Percentiles rank a stretch among this genome's conserved stretches.
These are phyloP conservation scores for Gentiana dahurica DNA, from an alignment of 257 asterid genomes.

Conservation along the genomic window DNA sequence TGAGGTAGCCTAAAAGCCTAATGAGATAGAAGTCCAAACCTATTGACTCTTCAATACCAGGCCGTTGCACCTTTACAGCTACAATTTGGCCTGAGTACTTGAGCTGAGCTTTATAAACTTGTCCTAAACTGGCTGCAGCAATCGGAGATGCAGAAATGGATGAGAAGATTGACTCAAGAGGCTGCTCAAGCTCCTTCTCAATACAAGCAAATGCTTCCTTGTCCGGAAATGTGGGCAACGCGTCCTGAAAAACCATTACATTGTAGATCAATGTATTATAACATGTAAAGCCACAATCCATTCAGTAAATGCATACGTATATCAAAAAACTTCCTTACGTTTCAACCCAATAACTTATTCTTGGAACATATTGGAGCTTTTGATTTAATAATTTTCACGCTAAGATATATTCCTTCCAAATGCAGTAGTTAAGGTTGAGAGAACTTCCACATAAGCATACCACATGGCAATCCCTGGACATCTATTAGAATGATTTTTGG, in stretches of 20 bases:
- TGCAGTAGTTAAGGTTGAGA: no score
- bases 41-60: slow-evolving; percentile 90
- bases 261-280: background rate
- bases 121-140: slow-evolving; percentile 99
- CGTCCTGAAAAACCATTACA: slow-evolving; percentile 49
- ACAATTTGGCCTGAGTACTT: slow-evolving; percentile 79
- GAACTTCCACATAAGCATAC: no score
- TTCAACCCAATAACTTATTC: no score
- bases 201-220: slow-evolving; percentile 87
- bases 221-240: slow-evolving; percentile 98
- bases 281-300: no score
- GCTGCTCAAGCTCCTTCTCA: slow-evolving; percentile 73
- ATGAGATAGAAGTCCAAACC: slow-evolving; percentile 87
- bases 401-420: no score
- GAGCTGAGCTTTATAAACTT: slow-evolving; percentile 90
- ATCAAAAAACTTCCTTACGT: no score
- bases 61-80: slow-evolving; percentile 98
- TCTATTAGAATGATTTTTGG: no score
- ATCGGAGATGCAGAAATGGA: slow-evolving; percentile 87
- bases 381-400: no score
- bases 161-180: slow-evolving; percentile 70
- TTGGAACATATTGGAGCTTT: no score
- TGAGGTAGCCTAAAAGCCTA: slow-evolving; percentile 73
- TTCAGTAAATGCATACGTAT: no score
- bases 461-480: no score